Conservation (phyloP, 1,139 yeast genomes). For the Arxiozyma heterogenica region DNA sequence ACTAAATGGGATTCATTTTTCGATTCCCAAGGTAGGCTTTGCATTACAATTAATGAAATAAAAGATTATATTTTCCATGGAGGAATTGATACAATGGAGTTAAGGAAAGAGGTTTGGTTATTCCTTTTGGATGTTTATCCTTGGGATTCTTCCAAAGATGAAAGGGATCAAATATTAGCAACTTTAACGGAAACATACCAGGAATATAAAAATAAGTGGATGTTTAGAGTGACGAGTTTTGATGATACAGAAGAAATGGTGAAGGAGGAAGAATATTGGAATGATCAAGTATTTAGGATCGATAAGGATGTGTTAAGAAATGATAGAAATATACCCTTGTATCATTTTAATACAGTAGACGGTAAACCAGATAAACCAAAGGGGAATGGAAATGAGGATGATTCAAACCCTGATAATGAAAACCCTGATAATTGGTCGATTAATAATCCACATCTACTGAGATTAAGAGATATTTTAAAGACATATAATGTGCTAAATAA, state of each 20-base stretch:
- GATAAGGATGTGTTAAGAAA: slow-evolving; percentile 92
- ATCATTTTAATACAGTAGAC: slow-evolving; percentile 40
- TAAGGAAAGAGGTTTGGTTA: slow-evolving; percentile 75
- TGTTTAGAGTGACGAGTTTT: slow-evolving; percentile 8
- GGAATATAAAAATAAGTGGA: slow-evolving; percentile 59
- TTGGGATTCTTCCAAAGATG: slow-evolving; percentile 74
- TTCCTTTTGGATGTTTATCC: slow-evolving; percentile 76
- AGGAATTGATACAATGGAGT: slow-evolving; percentile 49
- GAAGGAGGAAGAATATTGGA: slow-evolving; percentile 65
- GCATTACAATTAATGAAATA: slow-evolving; percentile 65
- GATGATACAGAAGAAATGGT: slow-evolving; percentile 35
- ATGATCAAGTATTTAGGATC: slow-evolving; percentile 78
- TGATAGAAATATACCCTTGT: slow-evolving; percentile 66
- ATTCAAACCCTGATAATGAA: slow-evolving; percentile 38
- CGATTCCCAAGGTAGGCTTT: slow-evolving; percentile 66
- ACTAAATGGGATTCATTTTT: slow-evolving; percentile 85
- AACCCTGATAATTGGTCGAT: slow-evolving; percentile 49
- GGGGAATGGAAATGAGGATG: slow-evolving; percentile 32
- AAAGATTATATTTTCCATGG: slow-evolving; percentile 84
- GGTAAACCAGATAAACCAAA: slow-evolving; percentile 15
- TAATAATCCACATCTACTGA: slow-evolving; percentile 57
- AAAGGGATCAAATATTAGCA: slow-evolving; percentile 48
- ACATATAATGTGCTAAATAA: slow-evolving; percentile 80
- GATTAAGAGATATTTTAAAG: slow-evolving; percentile 66
- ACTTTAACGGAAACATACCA: slow-evolving; percentile 58